Conservation (phyloP, 345 rosid genomes). For the Mallotus nudiflorus region DNA sequence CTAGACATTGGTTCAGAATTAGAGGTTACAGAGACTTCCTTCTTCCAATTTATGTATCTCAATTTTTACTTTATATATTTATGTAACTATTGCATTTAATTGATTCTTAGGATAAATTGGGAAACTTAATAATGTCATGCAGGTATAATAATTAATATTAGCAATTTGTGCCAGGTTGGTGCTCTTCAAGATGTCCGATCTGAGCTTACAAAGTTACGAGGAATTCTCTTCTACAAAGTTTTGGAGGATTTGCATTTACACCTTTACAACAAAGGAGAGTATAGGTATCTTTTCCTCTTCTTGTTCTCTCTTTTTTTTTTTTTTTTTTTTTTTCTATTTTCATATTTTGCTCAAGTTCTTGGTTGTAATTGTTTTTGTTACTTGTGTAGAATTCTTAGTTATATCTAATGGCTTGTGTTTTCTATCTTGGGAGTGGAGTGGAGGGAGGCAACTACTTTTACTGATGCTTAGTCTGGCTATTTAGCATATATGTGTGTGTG, state of each 20-base stretch:
- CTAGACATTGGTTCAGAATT: neutral
- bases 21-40: neutral
- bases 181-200: constrained; percentile 99
- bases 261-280: constrained; percentile 94
- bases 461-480: neutral
- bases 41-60: neutral
- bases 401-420: neutral
- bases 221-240: constrained; percentile 77
- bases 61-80: constrained; percentile 2
- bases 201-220: constrained; percentile 86
- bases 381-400: neutral
- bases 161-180: constrained; percentile 64
- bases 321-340: neutral
- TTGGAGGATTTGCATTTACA: constrained; percentile 96
- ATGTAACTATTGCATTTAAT: neutral
- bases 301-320: neutral
- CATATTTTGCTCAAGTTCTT: constrained; percentile 12
- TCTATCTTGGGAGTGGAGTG: neutral
- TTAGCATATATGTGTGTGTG: neutral
- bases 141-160: constrained; percentile 10
- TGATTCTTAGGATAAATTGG: neutral
- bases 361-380: neutral
- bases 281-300: constrained; percentile 48
- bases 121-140: neutral
- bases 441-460: neutral